Evolutionary conservation across 257 asterid species (phyloP).

Genomic region (Solanum lignicaule): DNA sequence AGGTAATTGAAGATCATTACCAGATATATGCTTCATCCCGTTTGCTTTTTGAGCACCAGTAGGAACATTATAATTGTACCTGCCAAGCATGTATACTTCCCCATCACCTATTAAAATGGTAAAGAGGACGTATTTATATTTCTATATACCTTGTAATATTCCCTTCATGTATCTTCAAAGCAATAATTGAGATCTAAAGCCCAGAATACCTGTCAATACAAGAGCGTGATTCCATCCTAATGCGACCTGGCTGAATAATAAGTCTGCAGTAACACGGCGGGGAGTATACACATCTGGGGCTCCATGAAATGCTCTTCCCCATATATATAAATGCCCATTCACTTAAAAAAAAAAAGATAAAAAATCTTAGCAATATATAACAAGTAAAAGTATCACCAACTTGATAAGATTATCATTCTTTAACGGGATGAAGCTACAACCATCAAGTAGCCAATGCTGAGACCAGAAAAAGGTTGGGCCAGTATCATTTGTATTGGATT

Average conservation of each 20-base stretch:
- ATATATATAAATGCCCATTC: conserved; percentile 48
- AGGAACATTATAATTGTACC: conserved; percentile 61
- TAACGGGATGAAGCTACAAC: neutral
- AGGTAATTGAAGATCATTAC: conserved; percentile 8
- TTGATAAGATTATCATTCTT: neutral
- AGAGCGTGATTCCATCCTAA: conserved; percentile 93
- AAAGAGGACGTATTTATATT: neutral
- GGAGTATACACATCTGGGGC: conserved; percentile 43
- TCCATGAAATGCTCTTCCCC: conserved; percentile 82
- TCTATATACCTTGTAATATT: neutral
- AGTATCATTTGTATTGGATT: neutral
- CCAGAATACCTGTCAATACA: conserved; percentile 37
- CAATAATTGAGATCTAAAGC: neutral
- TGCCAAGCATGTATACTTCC: conserved; percentile 63
- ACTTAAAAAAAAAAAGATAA: conserved; percentile 9
- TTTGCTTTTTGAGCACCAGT: conserved; percentile 23
- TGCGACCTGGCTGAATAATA: conserved; percentile 37
- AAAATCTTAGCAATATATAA: neutral
- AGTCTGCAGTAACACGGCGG: conserved; percentile 7
- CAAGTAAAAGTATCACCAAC: neutral
- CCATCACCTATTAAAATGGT: conserved; percentile 28
- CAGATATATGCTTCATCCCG: conserved; percentile 9
- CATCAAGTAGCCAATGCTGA: neutral
- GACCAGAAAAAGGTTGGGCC: neutral
- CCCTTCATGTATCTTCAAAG: neutral